These are phyloP conservation scores for Olyra latifolia DNA, from an alignment of 176 grass and related monocot species.

Conservation along the genomic window DNA sequence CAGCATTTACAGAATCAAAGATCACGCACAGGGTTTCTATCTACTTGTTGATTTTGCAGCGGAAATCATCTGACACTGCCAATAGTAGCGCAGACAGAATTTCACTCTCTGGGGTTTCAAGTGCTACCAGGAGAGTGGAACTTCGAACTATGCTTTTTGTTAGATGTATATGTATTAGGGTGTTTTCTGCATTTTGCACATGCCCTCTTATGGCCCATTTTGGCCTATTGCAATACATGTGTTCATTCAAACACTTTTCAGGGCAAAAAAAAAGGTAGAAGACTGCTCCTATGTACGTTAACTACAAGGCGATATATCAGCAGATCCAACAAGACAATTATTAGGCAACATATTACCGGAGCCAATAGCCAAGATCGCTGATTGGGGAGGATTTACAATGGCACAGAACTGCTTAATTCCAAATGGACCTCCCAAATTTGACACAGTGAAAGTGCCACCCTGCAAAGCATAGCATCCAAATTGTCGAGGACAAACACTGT, in stretches of 20 bases:
- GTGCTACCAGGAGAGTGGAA: neutral
- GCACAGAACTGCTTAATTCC: slow-evolving; percentile 84
- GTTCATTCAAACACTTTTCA: no score
- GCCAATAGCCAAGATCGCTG: slow-evolving; percentile 69
- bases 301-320: neutral
- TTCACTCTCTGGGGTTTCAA: neutral
- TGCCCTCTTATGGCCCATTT: no score
- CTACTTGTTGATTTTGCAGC: no score
- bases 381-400: slow-evolving; percentile 77
- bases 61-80: neutral
- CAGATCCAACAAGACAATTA: neutral
- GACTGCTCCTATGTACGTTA: neutral
- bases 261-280: no score
- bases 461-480: slow-evolving; percentile 27
- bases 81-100: neutral
- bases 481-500: slow-evolving; percentile 1
- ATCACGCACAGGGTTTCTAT: no score
- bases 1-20: no score
- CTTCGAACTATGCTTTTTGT: neutral
- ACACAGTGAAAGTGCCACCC: slow-evolving; percentile 72
- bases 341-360: slow-evolving; percentile 46
- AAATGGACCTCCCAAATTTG: slow-evolving; percentile 74
- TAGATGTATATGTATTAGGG: no score
- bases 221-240: no score
- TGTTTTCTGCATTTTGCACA: no score